Evolutionary conservation across 1,284 basidiomycete species (phyloP).

Genomic region (Malassezia nana): DNA sequence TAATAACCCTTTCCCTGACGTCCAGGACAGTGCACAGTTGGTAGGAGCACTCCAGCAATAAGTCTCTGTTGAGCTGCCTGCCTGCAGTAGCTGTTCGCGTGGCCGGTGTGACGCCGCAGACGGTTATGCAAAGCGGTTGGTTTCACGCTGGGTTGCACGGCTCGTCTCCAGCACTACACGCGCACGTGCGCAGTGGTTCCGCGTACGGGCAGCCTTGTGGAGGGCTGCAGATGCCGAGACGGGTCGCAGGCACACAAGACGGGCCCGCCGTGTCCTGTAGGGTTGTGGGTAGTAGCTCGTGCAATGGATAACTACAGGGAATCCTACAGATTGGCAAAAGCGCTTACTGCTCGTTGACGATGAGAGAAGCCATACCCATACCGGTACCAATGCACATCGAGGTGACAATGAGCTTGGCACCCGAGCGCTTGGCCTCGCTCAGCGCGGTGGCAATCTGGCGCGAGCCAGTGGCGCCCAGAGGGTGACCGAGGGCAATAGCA

Average conservation of each 20-base stretch:
- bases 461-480: constrained; percentile 58
- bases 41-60: neutral
- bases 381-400: constrained; percentile 80
- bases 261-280: too few species aligned
- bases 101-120: neutral
- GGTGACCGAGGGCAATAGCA: constrained; percentile 51
- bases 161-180: neutral
- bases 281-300: too few species aligned
- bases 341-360: constrained; percentile 60
- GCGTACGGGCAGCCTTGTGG: neutral
- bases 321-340: neutral
- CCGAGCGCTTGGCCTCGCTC: constrained; percentile 62
- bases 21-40: neutral
- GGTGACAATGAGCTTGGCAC: constrained; percentile 56
- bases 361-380: constrained; percentile 73
- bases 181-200: neutral
- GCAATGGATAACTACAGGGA: neutral
- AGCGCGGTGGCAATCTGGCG: constrained; percentile 77
- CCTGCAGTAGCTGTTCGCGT: neutral
- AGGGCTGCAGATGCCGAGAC: too few species aligned
- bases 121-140: neutral
- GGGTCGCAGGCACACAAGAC: too few species aligned
- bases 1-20: neutral
- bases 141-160: neutral
- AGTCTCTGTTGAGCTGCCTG: neutral